Evolutionary conservation across 176 grass and related monocot species (phyloP).

Genomic region (Cenchrus fungigraminus): DNA sequence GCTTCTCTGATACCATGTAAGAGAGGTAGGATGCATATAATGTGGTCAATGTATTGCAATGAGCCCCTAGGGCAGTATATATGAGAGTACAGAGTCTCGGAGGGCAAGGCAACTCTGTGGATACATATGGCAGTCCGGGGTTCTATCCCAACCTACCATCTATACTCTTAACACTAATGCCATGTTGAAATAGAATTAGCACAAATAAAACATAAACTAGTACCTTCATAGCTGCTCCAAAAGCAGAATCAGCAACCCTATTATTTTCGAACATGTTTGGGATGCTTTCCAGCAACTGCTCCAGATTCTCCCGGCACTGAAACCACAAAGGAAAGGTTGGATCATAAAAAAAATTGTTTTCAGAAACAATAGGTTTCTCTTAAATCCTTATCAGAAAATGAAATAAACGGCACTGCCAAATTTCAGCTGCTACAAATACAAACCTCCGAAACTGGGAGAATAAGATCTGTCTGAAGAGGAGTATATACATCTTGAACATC

Average conservation of each 20-base stretch:
- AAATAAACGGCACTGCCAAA: not conserved
- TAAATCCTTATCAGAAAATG: constrained; percentile 1
- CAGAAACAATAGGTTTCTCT: constrained; percentile 19
- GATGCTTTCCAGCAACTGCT: constrained; percentile 89
- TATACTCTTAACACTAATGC: not conserved
- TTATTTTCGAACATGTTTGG: constrained; percentile 85
- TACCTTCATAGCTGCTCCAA: constrained; percentile 91
- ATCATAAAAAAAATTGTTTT: constrained; percentile 11
- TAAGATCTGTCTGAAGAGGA: constrained; percentile 74
- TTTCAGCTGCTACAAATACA: constrained; percentile 30
- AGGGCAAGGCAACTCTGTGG: too few species aligned
- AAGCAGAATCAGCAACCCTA: constrained; percentile 82
- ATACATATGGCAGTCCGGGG: too few species aligned
- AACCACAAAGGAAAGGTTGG: constrained; percentile 17
- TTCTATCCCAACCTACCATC: too few species aligned
- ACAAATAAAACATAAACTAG: constrained; percentile 5
- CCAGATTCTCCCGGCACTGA: constrained; percentile 82
- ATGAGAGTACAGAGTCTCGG: too few species aligned
- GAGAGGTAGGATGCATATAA: too few species aligned
- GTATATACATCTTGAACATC: constrained; percentile 89
- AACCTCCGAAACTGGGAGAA: constrained; percentile 83
- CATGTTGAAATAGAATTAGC: constrained; percentile 13
- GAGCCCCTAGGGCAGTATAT: too few species aligned
- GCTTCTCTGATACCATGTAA: not conserved
- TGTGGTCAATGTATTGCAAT: too few species aligned